A percentile compares a stretch with the other conserved stretches of the same genome.
Evolutionary conservation across 1,284 basidiomycete genomes (phyloP).

Genomic region (Microbotryomycetes sp.): DNA sequence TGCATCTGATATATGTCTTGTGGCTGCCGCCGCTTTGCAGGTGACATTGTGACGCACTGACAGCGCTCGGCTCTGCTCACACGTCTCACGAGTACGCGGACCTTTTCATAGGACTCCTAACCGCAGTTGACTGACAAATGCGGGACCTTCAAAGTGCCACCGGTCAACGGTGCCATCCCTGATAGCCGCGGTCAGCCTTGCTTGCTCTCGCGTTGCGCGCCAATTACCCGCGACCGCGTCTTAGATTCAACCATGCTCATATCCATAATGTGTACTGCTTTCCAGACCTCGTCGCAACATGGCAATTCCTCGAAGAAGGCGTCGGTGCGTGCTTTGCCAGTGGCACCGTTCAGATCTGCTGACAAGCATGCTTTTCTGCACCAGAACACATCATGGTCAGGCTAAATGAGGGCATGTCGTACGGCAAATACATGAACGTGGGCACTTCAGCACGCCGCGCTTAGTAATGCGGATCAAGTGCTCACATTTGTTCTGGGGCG

Average conservation of each 20-base stretch:
- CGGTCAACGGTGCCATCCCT: neutral
- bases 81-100: no score
- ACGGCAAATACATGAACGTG: constrained; percentile 82
- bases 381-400: constrained; percentile 80
- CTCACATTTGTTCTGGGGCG: neutral
- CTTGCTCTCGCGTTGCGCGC: constrained; percentile 2
- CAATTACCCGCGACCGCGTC: no score
- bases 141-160: no score
- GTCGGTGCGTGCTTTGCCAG: constrained; percentile 45
- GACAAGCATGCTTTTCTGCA: neutral
- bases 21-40: no score
- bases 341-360: neutral
- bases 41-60: no score
- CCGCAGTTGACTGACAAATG: no score
- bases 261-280: neutral
- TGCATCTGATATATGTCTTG: no score
- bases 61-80: no score
- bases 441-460: neutral
- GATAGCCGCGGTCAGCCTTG: neutral
- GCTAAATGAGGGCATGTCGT: constrained; percentile 79
- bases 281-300: constrained; percentile 68
- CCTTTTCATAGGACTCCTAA: no score
- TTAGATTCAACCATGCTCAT: neutral
- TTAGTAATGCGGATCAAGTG: neutral
- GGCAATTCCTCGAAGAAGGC: constrained; percentile 79